Base-by-base conservation (phyloP, 352 stramenopile genomes). In the Hyaloperonospora arabidopsidis region DNA sequence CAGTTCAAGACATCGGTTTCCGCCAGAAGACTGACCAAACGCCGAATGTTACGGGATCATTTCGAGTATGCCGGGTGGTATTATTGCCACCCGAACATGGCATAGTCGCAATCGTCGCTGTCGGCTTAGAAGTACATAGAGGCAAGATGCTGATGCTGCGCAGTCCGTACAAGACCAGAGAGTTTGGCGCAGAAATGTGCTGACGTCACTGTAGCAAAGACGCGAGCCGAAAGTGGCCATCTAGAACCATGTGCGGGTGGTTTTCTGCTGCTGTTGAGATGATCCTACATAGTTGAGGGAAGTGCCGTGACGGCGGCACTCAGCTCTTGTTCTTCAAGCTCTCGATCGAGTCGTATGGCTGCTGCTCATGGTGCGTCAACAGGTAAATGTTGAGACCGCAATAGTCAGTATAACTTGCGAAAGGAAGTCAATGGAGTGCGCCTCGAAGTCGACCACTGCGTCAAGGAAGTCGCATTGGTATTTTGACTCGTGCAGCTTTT, bases 211-310 rank as follows among this genome's bases (percentile, higher is more conserved):
- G 10, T 79, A 87, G 44, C 85, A 66, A 48, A 84, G 71, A 59
- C 87, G 74, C 5, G 57, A 69, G 15, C 79, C 82, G 46, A 90
- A 93, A 5, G 74, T 77, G 15, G 77, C 81, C 45, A 72, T 10
- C 72, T 89, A 55, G 87, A 87, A 25, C 61, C 72, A 54, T 85
- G 86, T 44, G 81, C 74, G 47, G 87, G 86, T 2, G 80, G 88
- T n/a, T 76, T 90, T 52, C 75, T 87, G 53, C 69, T 79, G 1
- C 73, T 72, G 51, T 87, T 87, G 66, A 90, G 43, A 88, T 84
- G 8, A 68, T 69, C 8, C 77, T 65, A 25, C 78, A 93, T 18
- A 90, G 80, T 23, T 78, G 68, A n/a, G 23, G 79, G 84, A 39
- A 93, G 76, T 32, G 84, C 59, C 19, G 66, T 55, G 21, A 90